Base-by-base conservation (phyloP, 2,329 filamentous ascomycete genomes). In the Xylaria sp. region DNA sequence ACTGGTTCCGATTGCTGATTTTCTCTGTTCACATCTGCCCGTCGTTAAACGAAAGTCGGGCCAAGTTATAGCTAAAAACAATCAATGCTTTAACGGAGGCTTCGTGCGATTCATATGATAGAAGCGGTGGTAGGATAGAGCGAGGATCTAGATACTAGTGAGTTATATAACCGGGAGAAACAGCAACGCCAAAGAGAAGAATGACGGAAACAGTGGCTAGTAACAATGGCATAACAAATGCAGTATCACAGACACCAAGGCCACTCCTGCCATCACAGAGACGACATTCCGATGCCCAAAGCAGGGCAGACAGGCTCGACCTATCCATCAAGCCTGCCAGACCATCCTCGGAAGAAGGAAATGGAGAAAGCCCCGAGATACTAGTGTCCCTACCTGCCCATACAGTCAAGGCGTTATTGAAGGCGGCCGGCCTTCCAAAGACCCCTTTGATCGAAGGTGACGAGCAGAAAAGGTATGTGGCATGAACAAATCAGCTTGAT, bases 281-380 rank as follows among this genome's bases (percentile, higher is more conserved):
- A 13, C 68, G 65, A 18, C 65, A 68, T 56, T 70, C 68, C 3
- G 53, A 63, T 45, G 13, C 62, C 36, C 59, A 70, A 20, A 63
- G 46, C n/a, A 65, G 34, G 34, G 41, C 43, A 20, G 59, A 60
- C 25, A 60, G 59, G 34, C 53, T 65, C 20, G 61, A 41, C 23
- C 32, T 58, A 20, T 61, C 57, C 25, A 52, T 23, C 32, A 61
- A 41, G 30, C 50, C 28, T 36, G n/a, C 28, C 34, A 30, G 10
- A 23, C 18, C 48, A 12, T 41, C 23, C 3, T 60, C 32, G 30
- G 59, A 60, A n/a, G 59, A 60, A 32, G 25, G 41, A 10, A 43
- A 28, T 8, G 53, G 28, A 48, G 61, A 57, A 28, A 32, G 34
- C 10, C 50, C 60, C 1, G 53, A 67, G 23, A 45, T 61, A 45